These are phyloP conservation scores for Colletotrichum theobromicola DNA, from an alignment of 2,329 filamentous ascomycete genomes.

Conservation along the genomic window DNA sequence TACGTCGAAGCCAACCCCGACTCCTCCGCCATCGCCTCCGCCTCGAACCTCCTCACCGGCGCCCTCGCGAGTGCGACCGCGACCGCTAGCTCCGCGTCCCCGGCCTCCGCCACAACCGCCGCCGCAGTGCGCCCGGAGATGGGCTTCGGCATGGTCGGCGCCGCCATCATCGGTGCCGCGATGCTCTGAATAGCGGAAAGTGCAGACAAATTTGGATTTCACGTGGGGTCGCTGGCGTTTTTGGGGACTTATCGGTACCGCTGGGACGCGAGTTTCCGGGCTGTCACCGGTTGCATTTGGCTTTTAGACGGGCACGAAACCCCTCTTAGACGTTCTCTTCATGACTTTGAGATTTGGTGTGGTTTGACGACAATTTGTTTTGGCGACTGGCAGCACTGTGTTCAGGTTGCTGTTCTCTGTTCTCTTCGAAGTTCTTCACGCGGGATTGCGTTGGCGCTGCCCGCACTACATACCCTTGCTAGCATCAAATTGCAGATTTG, in stretches of 20 bases:
- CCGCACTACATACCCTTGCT: neutral
- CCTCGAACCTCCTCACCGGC: conserved; percentile 15
- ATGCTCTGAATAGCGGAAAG: neutral
- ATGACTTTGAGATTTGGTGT: neutral
- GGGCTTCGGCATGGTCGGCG: conserved; percentile 2
- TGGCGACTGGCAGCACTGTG: neutral
- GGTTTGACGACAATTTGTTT: neutral
- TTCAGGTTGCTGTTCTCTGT: neutral
- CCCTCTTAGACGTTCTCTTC: neutral
- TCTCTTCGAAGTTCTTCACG: neutral
- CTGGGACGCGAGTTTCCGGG: neutral
- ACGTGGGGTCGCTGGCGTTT: neutral
- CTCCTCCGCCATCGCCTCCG: conserved; percentile 16
- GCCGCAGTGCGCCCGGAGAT: neutral
- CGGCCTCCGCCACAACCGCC: neutral
- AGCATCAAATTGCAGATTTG: neutral
- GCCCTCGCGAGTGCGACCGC: conserved; percentile 7
- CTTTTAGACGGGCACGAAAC: neutral
- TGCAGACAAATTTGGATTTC: neutral
- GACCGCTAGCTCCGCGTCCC: neutral
- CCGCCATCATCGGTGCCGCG: neutral
- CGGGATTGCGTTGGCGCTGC: neutral
- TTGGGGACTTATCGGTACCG: neutral
- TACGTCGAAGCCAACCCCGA: conserved; percentile 8
- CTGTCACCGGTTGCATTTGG: neutral